Base-by-base conservation (phyloP, 305 asterid genomes). In the Rubia balearica region DNA sequence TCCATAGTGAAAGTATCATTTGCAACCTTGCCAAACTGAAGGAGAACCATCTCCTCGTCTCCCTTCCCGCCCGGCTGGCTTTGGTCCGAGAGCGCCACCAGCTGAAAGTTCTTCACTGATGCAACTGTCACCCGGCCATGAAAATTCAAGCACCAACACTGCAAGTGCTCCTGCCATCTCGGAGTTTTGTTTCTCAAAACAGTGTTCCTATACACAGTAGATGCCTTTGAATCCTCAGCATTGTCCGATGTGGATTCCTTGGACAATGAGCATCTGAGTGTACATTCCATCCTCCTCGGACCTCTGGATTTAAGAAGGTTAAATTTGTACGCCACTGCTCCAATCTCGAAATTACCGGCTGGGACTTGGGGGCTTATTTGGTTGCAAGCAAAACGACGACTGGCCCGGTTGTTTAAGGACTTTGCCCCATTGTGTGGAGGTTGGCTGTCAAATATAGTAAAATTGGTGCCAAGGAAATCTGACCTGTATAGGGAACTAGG, bases 131-230 rank as follows among this genome's bases (percentile, higher is more conserved):
- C 98, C 77, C 98, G 80, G 5, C 97, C 98, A 10, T 93, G 98
- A 78, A 93, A 93, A 81, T 93, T 93, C 85, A 93, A 81, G 84
- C 98, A 93, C 98, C 98, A 93, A 67, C 97, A 93, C 74, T 93
- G 96, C 81, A 93, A 79, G 75, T 90, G 90, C 46, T 93, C 96
- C 11, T 93, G 97, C 98, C 98, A 90, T 65, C 97, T 77, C 0
- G 98, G 98, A 43, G 97, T 88, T 76, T 93, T 93, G 82, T 90
- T 93, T 81, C 78, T 93, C 82, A 93, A 65, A 62, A 93, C 55
- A 1, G 92, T 85, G 61, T 53, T 73, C 14, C 76, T 74, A 1
- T 80, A 80, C 19, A 76, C 56, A 5, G 76, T 68, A 10, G 70
- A 60, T 9, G 70, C 63, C 77, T 80, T 79, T 4, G 65, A 66